phyloP scores from a whole-genome alignment of 108 stramenopile species.

The Epipyxis sp. region DNA sequence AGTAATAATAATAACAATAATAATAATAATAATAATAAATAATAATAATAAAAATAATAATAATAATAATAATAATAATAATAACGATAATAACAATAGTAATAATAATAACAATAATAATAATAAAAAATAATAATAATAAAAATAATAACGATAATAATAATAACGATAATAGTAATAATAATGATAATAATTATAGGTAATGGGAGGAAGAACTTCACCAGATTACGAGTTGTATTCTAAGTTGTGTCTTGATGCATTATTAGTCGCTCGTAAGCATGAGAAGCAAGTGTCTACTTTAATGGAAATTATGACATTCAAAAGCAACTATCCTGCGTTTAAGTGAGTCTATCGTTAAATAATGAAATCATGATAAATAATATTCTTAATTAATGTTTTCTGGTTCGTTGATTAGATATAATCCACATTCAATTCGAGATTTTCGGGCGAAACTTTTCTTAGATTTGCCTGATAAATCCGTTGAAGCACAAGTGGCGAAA shows the following conservation, averaged over 20 bases:
- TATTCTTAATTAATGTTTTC: not conserved
- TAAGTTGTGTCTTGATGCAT: constrained; percentile 29
- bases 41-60: too few species aligned
- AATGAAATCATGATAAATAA: not conserved
- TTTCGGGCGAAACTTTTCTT: constrained; percentile 50
- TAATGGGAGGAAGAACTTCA: constrained; percentile 20
- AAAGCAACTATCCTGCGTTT: constrained; percentile 90
- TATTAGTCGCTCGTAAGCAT: constrained; percentile 49
- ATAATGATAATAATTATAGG: too few species aligned
- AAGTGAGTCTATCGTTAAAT: constrained; percentile 54
- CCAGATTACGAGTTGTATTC: constrained; percentile 10
- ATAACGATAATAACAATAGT: too few species aligned
- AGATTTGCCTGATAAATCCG: constrained; percentile 40
- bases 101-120: too few species aligned
- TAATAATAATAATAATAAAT: too few species aligned
- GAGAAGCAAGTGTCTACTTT: constrained; percentile 72
- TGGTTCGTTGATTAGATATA: not conserved
- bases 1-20: too few species aligned
- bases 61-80: too few species aligned
- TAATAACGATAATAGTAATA: too few species aligned
- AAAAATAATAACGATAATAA: too few species aligned
- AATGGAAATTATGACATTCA: constrained; percentile 97
- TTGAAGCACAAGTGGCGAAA: constrained; percentile 8
- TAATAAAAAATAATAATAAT: too few species aligned
- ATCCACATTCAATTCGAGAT: constrained; percentile 33